phyloP scores from a whole-genome alignment of 306 rosid genomes.

The Castanospermum australe region DNA sequence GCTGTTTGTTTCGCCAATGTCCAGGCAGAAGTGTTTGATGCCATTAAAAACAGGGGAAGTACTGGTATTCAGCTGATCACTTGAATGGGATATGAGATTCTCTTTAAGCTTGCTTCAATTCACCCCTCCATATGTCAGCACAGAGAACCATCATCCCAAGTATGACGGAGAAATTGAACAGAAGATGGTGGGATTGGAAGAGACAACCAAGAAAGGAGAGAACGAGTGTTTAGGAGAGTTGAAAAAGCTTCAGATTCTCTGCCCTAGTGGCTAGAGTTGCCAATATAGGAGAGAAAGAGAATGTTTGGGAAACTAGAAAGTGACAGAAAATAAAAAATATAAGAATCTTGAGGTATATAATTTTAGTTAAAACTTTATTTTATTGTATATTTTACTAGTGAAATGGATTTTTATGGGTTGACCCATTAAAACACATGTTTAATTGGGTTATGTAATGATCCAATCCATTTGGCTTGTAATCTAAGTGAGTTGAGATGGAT shows the following conservation, averaged over 20 bases:
- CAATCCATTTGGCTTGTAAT: not conserved
- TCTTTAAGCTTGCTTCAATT: not conserved
- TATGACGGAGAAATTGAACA: not conserved
- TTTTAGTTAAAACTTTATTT: not conserved
- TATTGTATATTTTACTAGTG: not conserved
- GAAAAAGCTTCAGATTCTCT: not conserved
- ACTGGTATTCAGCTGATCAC: no score
- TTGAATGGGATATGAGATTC: not conserved
- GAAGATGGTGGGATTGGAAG: not conserved
- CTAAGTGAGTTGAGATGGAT: not conserved
- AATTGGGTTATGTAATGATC: not conserved
- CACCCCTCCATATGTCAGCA: not conserved
- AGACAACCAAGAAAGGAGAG: not conserved
- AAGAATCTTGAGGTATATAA: not conserved
- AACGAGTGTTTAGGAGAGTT: not conserved
- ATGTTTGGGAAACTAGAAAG: not conserved
- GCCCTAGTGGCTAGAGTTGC: not conserved
- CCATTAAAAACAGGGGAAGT: no score
- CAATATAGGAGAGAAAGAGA: not conserved
- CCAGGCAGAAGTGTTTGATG: no score
- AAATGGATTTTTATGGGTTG: not conserved
- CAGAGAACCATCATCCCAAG: not conserved
- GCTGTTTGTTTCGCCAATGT: not conserved
- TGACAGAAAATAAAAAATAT: not conserved
- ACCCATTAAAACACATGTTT: not conserved